Base-by-base conservation (phyloP, 805 yeast genomes). In the Candida anglica region DNA sequence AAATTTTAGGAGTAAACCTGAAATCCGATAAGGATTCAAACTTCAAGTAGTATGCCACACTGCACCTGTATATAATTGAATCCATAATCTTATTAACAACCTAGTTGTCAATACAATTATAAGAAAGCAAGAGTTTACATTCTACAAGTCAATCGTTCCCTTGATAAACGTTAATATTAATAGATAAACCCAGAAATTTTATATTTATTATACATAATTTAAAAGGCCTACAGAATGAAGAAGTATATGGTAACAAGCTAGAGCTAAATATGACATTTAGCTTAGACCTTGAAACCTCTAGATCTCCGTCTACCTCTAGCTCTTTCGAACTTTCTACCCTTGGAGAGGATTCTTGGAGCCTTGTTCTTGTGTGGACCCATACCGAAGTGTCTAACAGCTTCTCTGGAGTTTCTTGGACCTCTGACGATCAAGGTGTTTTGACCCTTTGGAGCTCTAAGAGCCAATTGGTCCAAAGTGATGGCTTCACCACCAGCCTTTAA, bases 291-390 rank as follows among this genome's bases (percentile, higher is more conserved):
- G 98, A 93, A 93, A 79, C 96, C 99, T 83, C 94, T 88, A 56
- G 98, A 89, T 72, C 79, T 83, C 79, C 99, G 82, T 75, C 84
- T 94, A 83, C 99, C 99, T 86, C 99, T 93, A 64, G 97, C 99
- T 77, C 93, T 88, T 83, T 93, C 98, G 83, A 93, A 93, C 79
- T 93, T 93, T 84, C 98, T 93, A 73, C 99, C 99, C 72, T 78
- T 88, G 48, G 98, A 91, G 65, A 73, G 62, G 73, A 93, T 82
- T 79, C 94, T 88, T 76, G 99, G 99, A 65, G 98, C 98, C 87
- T 93, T 93, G 77, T 79, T 75, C 82, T 87, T 87, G 94, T 93
- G 98, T 66, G 99, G 99, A 78, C 99, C 99, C 73, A 91, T 69
- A 73, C 99, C 99, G 69, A 93, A 93, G 85, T 93, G 98, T 80